Percentiles rank a stretch among this genome's conserved stretches.
Evolutionary conservation across 1,284 basidiomycete genomes (phyloP).

Genomic region (Coniferiporia weirii): DNA sequence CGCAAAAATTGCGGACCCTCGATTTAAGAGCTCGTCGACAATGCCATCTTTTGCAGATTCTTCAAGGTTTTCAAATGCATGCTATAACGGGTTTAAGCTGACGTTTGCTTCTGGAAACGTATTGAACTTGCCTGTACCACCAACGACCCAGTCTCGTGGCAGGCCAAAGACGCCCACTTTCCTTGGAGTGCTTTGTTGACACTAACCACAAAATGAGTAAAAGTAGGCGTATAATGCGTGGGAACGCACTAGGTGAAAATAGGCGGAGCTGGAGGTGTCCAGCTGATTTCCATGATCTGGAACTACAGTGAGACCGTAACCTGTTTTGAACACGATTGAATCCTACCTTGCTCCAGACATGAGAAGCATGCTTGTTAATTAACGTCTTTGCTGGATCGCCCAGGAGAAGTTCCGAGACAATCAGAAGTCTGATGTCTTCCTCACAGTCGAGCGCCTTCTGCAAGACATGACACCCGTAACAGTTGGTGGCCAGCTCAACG

Average conservation of each 20-base stretch:
- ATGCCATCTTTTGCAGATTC: slow-evolving; percentile 77
- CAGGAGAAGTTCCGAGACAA: slow-evolving; percentile 73
- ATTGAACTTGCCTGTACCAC: slow-evolving; percentile 61
- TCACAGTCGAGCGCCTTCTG: slow-evolving; percentile 87
- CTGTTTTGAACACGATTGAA: not conserved
- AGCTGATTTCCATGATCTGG: slow-evolving; percentile 79
- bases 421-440: slow-evolving; percentile 71
- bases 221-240: not conserved
- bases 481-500: slow-evolving; percentile 78
- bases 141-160: slow-evolving; percentile 80
- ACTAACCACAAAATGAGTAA: slow-evolving; percentile 32
- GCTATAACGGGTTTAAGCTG: slow-evolving; percentile 35
- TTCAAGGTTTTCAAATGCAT: slow-evolving; percentile 81
- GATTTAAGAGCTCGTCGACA: slow-evolving; percentile 70
- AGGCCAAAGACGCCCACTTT: slow-evolving; percentile 81
- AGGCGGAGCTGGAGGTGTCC: slow-evolving; percentile 76
- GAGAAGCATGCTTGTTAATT: slow-evolving; percentile 81
- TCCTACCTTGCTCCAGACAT: slow-evolving; percentile 79
- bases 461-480: slow-evolving; percentile 80
- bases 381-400: slow-evolving; percentile 78
- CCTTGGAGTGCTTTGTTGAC: slow-evolving; percentile 80
- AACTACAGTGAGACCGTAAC: not conserved
- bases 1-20: slow-evolving; percentile 58
- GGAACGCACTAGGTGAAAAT: slow-evolving; percentile 72
- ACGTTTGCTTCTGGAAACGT: not conserved